Conservation (phyloP, 495 filamentous ascomycete species). For the Podospora pseudoanserina region DNA sequence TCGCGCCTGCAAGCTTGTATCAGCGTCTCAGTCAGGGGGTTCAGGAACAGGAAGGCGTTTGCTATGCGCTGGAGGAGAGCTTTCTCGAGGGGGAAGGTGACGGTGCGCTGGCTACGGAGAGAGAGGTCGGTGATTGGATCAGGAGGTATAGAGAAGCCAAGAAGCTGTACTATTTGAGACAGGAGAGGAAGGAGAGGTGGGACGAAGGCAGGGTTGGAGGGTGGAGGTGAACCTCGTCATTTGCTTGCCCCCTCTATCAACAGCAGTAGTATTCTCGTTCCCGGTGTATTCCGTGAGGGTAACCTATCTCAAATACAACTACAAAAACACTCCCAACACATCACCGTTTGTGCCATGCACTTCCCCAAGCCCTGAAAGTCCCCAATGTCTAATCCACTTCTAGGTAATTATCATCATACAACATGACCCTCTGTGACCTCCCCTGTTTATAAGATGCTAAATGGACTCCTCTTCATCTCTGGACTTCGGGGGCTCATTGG, state of each 20-base stretch:
- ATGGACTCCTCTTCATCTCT: constrained; percentile 72
- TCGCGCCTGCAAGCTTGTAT: constrained; percentile 79
- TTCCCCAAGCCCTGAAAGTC: too few relatives aligned
- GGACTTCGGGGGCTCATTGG: constrained; percentile 76
- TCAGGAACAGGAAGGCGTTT: constrained; percentile 78
- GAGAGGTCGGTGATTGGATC: constrained; percentile 81
- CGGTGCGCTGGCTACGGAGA: constrained; percentile 55
- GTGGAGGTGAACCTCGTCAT: constrained; percentile 61
- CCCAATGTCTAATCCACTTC: too few relatives aligned
- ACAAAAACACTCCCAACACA: too few relatives aligned
- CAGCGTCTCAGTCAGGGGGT: constrained; percentile 69
- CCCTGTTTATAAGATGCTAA: constrained; percentile 45
- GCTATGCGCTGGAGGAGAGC: constrained; percentile 80
- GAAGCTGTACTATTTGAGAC: constrained; percentile 67
- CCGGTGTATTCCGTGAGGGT: too few relatives aligned
- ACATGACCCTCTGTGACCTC: background rate
- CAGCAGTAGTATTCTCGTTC: background rate
- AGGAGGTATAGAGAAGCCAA: constrained; percentile 71
- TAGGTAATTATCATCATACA: too few relatives aligned
- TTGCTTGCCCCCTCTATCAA: background rate
- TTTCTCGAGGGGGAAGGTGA: constrained; percentile 59
- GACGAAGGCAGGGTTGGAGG: constrained; percentile 91
- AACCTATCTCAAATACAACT: too few relatives aligned
- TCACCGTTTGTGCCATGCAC: too few relatives aligned
- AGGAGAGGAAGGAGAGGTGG: constrained; percentile 85